Base-by-base conservation (phyloP, 78 protist species). In the Planoprotostelium fungivorum region DNA sequence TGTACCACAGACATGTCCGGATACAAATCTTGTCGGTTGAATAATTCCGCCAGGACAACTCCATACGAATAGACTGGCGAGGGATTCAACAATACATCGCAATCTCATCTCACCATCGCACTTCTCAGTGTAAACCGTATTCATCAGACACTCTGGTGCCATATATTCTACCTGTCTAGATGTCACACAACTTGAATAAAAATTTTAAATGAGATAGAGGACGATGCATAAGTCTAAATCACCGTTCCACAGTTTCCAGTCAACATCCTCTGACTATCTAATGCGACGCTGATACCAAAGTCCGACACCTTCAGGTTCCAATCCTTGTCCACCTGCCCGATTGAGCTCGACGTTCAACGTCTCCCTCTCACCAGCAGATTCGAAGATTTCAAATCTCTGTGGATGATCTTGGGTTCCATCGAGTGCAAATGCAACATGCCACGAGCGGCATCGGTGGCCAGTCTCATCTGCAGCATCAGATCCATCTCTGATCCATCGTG, bases 351-450 rank as follows among this genome's bases (percentile, higher is more conserved):
- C n/a, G n/a, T n/a, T n/a, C n/a, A n/a, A n/a, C n/a, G n/a, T n/a
- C n/a, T n/a, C n/a, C 5, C 5, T 51, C 90, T 34, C 92, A 95
- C 73, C 35, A 96, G 91, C 38, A 96, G 88, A 85, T 96, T 96
- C 36, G 93, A 91, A 1, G 92, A 86, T 87, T 96, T 96, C 29
- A 96, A 91, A 86, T 96, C 98, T 25, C 96, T 84, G 89, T 96
- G 98, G 29, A 96, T 89, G 1, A 96, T 88, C 0, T 91, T 89
- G 31, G 96, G 98, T 28, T 88, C 73, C 28, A 86, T 88, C 28
- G 91, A 36, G n/a, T 97, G 98, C 36, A 97, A 93, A 89, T 95
- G 96, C 37, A 38, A 91, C 98, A 97, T 97, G 36, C 96, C 98
- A 38, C 88, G 83, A 9, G 97, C 97, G 31, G 90, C 90, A 86